These are phyloP conservation scores for Dimocarpus longan DNA, from an alignment of 345 rosid species.

Conservation along the genomic window DNA sequence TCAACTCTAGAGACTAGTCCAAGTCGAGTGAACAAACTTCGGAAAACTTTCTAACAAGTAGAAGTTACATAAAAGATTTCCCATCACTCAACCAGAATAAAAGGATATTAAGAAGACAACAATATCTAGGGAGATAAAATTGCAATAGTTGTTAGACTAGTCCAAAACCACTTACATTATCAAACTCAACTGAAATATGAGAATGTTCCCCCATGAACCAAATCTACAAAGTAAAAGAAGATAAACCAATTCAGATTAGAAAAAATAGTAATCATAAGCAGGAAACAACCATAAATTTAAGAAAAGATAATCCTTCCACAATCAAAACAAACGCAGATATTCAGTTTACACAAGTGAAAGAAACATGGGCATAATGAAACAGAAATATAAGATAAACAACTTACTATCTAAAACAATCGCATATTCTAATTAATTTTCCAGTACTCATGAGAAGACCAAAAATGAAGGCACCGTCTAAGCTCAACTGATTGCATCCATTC, in stretches of 20 bases:
- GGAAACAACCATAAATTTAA: neutral
- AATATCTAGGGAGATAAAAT: neutral
- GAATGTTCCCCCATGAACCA: constrained; percentile 79
- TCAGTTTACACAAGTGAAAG: neutral
- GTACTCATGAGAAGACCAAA: neutral
- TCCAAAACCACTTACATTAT: constrained; percentile 51
- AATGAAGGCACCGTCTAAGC: neutral
- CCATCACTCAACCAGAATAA: constrained; percentile 5
- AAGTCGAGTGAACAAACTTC: neutral
- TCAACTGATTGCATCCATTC: neutral
- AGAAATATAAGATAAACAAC: neutral
- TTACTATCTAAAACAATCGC: neutral
- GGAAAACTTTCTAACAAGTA: neutral
- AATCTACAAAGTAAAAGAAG: constrained; percentile 48
- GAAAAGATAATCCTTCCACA: neutral
- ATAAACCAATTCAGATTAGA: constrained; percentile 31
- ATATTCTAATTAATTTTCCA: neutral
- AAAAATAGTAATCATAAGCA: neutral
- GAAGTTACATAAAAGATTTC: neutral
- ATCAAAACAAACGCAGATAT: neutral
- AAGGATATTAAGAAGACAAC: constrained; percentile 2
- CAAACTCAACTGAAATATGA: constrained; percentile 71
- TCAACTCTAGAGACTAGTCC: neutral
- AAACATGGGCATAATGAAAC: neutral
- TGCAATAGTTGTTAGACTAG: neutral